Base-by-base conservation (phyloP, 2,329 filamentous ascomycete genomes). In the Exophiala mesophila region DNA sequence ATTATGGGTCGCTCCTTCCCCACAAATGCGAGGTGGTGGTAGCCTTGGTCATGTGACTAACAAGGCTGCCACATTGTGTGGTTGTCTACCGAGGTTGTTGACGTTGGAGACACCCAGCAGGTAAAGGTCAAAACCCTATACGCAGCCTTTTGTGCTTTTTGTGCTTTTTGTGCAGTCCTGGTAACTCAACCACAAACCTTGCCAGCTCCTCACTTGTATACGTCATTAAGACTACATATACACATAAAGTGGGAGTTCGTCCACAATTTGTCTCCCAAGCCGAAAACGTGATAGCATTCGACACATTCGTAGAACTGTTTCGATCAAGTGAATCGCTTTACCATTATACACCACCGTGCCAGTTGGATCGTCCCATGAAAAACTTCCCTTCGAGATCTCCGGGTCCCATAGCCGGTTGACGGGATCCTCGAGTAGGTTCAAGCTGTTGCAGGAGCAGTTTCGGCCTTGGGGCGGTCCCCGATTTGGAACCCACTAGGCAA, bases 211-310 rank as follows among this genome's bases (percentile, higher is more conserved):
- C 35, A 5, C n/a, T 38, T 5, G 6, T 5, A 7, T 26, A 21
- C 21, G 20, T 8, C 35, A 24, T 38, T n/a, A 38, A n/a, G 5
- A n/a, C 35, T 16, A n/a, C n/a, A n/a, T 15, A 19, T 16, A n/a
- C n/a, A 16, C 10, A 42, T 15, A 5, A 4, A 15, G 21, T 12
- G 17, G n/a, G 15, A 18, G n/a, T 28, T 4, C 24, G 15, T 15
- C 35, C 19, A 29, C 34, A 16, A 43, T 47, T 19, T 50, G 19
- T 32, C 47, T 47, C 26, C 49, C 47, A 15, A 52, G 17, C 45
- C 49, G 49, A 33, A 49, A 52, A 5, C 49, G 36, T 24, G 39
- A 39, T 15, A 40, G 29, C 44, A 53, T 52, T 8, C 50, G 41
- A 23, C 36, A 29, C 2, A 34, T 38, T 17, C 46, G 34, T 20